A percentile compares a stretch with the other conserved stretches of the same genome.
These are phyloP conservation scores for Rhypophila decipiens DNA, from an alignment of 495 filamentous ascomycete species.

Conservation along the genomic window DNA sequence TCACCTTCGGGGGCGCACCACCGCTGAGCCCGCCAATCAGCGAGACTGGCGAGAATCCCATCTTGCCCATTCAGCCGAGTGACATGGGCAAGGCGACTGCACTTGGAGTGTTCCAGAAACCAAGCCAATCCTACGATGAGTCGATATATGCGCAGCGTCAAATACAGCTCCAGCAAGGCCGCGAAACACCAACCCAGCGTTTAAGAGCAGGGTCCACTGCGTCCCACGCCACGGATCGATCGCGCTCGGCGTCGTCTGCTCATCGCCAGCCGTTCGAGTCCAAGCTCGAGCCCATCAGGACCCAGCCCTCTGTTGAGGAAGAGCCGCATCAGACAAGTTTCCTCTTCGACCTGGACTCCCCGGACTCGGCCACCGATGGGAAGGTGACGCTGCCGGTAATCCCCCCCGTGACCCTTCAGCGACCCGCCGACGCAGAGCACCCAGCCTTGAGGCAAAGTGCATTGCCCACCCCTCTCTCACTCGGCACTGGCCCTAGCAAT, in stretches of 20 bases:
- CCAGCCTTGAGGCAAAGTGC: constrained; percentile 37
- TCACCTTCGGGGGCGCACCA: constrained; percentile 46
- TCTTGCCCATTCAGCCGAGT: constrained; percentile 62
- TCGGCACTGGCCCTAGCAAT: constrained; percentile 15
- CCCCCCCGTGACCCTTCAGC: constrained; percentile 23
- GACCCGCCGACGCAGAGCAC: constrained; percentile 39
- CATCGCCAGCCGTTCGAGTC: constrained; percentile 16
- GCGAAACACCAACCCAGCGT: constrained; percentile 39
- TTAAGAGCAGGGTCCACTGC: constrained; percentile 27
- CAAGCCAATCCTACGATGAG: constrained; percentile 69
- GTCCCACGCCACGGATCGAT: constrained; percentile 18
- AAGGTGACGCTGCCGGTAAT: constrained; percentile 8
- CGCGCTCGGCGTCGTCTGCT: constrained; percentile 28
- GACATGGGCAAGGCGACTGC: constrained; percentile 83
- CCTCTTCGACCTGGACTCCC: constrained; percentile 26
- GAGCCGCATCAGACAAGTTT: constrained; percentile 34
- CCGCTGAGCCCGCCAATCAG: constrained; percentile 70
- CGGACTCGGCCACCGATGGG: constrained; percentile 3
- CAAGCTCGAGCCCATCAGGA: constrained; percentile 7
- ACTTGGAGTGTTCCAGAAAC: constrained; percentile 77
- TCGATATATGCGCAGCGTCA: constrained; percentile 78
- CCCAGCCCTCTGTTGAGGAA: constrained; percentile 24
- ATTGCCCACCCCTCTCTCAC: constrained; percentile 28
- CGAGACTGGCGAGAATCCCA: constrained; percentile 55
- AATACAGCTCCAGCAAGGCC: constrained; percentile 66